Evolutionary conservation across 1,284 basidiomycete species (phyloP).

Genomic region (Hortiboletus rubellus): DNA sequence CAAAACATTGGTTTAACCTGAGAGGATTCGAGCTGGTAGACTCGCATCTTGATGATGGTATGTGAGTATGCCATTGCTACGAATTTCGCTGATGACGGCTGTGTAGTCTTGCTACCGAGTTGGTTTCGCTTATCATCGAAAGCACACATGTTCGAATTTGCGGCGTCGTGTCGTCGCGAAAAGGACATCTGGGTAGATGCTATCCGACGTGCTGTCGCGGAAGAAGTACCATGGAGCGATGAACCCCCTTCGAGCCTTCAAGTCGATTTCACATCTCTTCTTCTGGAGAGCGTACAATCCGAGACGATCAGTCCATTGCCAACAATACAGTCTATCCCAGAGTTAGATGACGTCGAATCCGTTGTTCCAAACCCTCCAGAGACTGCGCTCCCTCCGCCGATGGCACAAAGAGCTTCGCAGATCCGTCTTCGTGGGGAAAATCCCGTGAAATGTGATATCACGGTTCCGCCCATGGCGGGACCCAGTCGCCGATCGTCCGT

Average conservation of each 20-base stretch:
- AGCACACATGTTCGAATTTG: slow-evolving; percentile 78
- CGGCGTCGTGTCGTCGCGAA: slow-evolving; percentile 78
- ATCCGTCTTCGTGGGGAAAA: slow-evolving; percentile 12
- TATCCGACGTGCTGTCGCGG: slow-evolving; percentile 50
- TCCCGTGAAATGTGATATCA: slow-evolving; percentile 17
- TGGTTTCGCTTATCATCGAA: slow-evolving; percentile 74
- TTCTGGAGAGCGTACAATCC: slow-evolving; percentile 39
- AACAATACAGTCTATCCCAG: slow-evolving; percentile 64
- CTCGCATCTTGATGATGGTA: slow-evolving; percentile 66
- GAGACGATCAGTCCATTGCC: slow-evolving; percentile 46
- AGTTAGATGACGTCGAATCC: slow-evolving; percentile 42
- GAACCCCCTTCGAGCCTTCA: slow-evolving; percentile 63
- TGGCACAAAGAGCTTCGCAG: slow-evolving; percentile 11
- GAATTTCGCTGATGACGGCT: slow-evolving; percentile 3
- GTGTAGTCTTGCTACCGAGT: slow-evolving; percentile 69
- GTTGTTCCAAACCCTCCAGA: slow-evolving; percentile 8
- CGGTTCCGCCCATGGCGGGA: slow-evolving; percentile 19
- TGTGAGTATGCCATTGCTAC: slow-evolving; percentile 25
- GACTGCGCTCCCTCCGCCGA: slow-evolving; percentile 1
- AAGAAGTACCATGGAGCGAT: slow-evolving; percentile 48
- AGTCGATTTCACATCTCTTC: slow-evolving; percentile 38
- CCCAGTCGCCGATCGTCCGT: slow-evolving; percentile 58
- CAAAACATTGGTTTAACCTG: slow-evolving; percentile 83
- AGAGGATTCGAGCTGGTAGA: slow-evolving; percentile 72
- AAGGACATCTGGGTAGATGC: slow-evolving; percentile 81